Evolutionary conservation across 2,329 filamentous ascomycete species (phyloP).

Genomic region (Coleophoma eucalyptorum): DNA sequence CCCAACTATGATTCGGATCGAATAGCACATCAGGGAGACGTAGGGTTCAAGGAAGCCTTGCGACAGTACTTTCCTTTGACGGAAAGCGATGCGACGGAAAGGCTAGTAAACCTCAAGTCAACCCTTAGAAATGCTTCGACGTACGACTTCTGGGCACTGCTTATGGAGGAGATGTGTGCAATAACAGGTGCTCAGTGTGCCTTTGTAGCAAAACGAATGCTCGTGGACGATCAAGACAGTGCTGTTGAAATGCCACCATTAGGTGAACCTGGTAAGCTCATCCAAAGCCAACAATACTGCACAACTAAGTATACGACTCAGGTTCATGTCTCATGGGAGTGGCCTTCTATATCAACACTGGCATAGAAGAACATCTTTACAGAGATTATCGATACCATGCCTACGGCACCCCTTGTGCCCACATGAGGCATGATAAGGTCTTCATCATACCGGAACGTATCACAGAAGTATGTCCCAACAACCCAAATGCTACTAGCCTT

Average conservation of each 20-base stretch:
- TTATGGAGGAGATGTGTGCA: slow-evolving; percentile 60
- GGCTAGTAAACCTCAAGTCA: slow-evolving; percentile 55
- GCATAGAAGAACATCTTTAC: slow-evolving; percentile 45
- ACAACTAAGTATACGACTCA: neutral
- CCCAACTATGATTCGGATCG: slow-evolving; percentile 18
- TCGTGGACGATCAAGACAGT: slow-evolving; percentile 52
- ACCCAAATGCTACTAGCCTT: slow-evolving; percentile 48
- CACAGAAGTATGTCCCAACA: slow-evolving; percentile 53
- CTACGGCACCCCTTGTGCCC: slow-evolving; percentile 57
- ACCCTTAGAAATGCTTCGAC: slow-evolving; percentile 46
- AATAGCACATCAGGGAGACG: slow-evolving; percentile 22
- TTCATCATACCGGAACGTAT: slow-evolving; percentile 63
- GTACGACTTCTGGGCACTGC: slow-evolving; percentile 58
- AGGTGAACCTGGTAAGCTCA: slow-evolving; percentile 45
- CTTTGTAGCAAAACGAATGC: slow-evolving; percentile 63
- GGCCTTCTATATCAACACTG: slow-evolving; percentile 64
- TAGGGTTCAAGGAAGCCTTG: slow-evolving; percentile 22
- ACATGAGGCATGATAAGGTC: slow-evolving; percentile 70
- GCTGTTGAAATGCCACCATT: slow-evolving; percentile 58
- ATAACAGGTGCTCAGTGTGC: slow-evolving; percentile 63
- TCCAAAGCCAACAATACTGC: neutral
- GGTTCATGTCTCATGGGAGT: slow-evolving; percentile 58
- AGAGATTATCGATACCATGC: slow-evolving; percentile 61
- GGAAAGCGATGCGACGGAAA: slow-evolving; percentile 59
- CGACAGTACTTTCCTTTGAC: slow-evolving; percentile 34